These are phyloP conservation scores for Neophaeococcomyces mojaviensis DNA, from an alignment of 2,329 filamentous ascomycete species.

Conservation along the genomic window DNA sequence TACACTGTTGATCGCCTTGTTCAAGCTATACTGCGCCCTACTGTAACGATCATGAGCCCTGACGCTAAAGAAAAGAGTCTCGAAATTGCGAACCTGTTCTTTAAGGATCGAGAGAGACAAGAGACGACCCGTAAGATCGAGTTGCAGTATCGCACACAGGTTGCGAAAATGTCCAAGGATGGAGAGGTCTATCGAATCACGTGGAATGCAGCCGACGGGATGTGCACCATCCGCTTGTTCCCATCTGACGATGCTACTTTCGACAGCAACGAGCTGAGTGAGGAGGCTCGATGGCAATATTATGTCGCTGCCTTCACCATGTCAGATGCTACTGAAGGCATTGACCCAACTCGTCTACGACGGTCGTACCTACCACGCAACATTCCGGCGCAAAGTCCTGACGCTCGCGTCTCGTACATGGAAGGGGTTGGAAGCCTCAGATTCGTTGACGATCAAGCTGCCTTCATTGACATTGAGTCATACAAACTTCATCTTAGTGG, in stretches of 20 bases:
- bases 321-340: slow-evolving; percentile 77
- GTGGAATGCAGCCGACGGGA: slow-evolving; percentile 63
- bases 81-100: slow-evolving; percentile 82
- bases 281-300: slow-evolving; percentile 72
- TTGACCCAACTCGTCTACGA: slow-evolving; percentile 57
- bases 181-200: slow-evolving; percentile 83
- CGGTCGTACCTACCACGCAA: slow-evolving; percentile 66
- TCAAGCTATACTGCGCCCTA: slow-evolving; percentile 68
- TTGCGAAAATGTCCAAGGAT: slow-evolving; percentile 88
- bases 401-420: slow-evolving; percentile 56
- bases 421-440: slow-evolving; percentile 48
- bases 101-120: slow-evolving; percentile 69
- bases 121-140: slow-evolving; percentile 85
- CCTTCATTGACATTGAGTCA: slow-evolving; percentile 68
- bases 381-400: slow-evolving; percentile 54
- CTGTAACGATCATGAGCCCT: slow-evolving; percentile 56
- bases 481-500: slow-evolving; percentile 69
- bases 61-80: slow-evolving; percentile 90
- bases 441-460: slow-evolving; percentile 60
- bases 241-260: slow-evolving; percentile 75
- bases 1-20: slow-evolving; percentile 90
- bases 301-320: slow-evolving; percentile 90
- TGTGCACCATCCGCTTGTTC: slow-evolving; percentile 72
- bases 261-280: slow-evolving; percentile 62
- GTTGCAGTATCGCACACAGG: slow-evolving; percentile 82